phyloP scores from a whole-genome alignment of 768 basidiomycete species.

The Rhizopogon salebrosus region DNA sequence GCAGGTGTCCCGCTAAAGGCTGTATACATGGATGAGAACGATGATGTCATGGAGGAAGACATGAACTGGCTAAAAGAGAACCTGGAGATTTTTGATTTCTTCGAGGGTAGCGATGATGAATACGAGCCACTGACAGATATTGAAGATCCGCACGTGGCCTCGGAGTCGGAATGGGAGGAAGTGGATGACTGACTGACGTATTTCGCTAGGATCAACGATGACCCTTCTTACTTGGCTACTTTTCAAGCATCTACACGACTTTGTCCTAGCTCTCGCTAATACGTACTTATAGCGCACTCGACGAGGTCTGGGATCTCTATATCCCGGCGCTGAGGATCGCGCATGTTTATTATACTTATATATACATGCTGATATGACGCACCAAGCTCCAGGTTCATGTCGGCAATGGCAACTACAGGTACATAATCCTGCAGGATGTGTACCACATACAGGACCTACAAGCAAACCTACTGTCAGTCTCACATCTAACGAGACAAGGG shows the following conservation, averaged over 20 bases:
- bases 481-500: conserved; percentile 1
- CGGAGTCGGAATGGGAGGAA: conserved; percentile 3
- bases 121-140: conserved; percentile 18
- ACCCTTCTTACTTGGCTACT: background rate
- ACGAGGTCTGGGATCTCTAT: too few species aligned
- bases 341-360: too few species aligned
- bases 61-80: conserved; percentile 48
- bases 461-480: conserved; percentile 16
- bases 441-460: conserved; percentile 10
- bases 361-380: too few species aligned
- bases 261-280: background rate
- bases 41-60: conserved; percentile 36
- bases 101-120: conserved; percentile 51
- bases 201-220: background rate
- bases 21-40: conserved; percentile 41
- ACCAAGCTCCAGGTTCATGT: too few species aligned
- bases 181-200: background rate
- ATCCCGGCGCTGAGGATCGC: too few species aligned
- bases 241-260: background rate
- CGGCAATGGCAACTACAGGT: too few species aligned
- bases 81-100: conserved; percentile 48
- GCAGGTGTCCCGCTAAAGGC: conserved; percentile 42
- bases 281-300: background rate
- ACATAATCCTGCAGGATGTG: conserved; percentile 2
- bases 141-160: conserved; percentile 13